Percentiles rank a stretch among this genome's conserved stretches.
These are phyloP conservation scores for Withania somnifera DNA, from an alignment of 305 asterid species.

Conservation along the genomic window DNA sequence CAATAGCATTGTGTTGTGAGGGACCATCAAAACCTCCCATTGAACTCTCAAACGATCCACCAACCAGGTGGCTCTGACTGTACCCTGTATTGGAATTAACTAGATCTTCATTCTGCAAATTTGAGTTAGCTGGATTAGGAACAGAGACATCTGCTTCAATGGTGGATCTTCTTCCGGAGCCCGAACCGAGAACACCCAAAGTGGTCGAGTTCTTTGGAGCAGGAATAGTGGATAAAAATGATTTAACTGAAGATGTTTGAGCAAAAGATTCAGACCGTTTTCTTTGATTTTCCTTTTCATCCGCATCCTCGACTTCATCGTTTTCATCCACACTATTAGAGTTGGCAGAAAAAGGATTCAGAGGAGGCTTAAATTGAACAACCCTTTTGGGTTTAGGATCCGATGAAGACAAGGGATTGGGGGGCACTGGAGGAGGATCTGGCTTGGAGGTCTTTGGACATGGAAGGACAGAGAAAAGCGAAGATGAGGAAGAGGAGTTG, in stretches of 20 bases:
- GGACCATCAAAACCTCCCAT: slow-evolving; percentile 1
- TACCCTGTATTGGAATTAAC: slow-evolving; percentile 13
- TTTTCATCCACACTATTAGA: slow-evolving; percentile 20
- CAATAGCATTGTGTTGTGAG: slow-evolving; percentile 2
- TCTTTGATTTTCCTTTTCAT: slow-evolving; percentile 38
- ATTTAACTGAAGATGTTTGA: slow-evolving; percentile 31
- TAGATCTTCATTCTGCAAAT: slow-evolving; percentile 12
- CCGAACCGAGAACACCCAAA: slow-evolving; percentile 49
- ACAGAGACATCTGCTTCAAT: slow-evolving; percentile 43
- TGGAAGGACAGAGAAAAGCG: slow-evolving; percentile 20
- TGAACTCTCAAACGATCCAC: slow-evolving; percentile 8
- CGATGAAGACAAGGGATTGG: neutral
- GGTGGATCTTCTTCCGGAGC: slow-evolving; percentile 45
- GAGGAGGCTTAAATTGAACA: slow-evolving; percentile 70
- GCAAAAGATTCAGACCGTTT: slow-evolving; percentile 29
- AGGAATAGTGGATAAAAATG: slow-evolving; percentile 58
- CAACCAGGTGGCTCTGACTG: slow-evolving; percentile 16
- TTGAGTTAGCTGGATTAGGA: slow-evolving; percentile 18
- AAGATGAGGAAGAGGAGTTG: slow-evolving; percentile 23
- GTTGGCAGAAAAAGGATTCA: slow-evolving; percentile 17
- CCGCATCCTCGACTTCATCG: slow-evolving; percentile 39
- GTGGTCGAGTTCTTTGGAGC: slow-evolving; percentile 58
- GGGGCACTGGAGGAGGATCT: slow-evolving; percentile 2
- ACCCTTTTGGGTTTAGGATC: slow-evolving; percentile 38
- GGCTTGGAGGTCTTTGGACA: slow-evolving; percentile 9